These are phyloP conservation scores for Tillandsia leiboldiana DNA, from an alignment of 176 grass and related monocot genomes.

Conservation along the genomic window DNA sequence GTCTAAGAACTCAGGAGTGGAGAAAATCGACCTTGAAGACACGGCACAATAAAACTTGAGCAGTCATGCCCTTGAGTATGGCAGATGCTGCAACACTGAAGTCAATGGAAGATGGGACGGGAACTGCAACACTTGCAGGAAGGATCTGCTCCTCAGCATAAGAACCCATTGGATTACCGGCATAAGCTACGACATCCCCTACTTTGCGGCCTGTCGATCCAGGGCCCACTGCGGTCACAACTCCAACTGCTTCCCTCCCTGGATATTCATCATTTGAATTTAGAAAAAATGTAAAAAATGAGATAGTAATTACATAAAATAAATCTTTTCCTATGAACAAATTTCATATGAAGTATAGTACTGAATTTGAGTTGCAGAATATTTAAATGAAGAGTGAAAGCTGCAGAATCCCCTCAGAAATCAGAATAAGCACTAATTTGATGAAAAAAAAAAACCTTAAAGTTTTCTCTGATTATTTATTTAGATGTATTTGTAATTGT, in stretches of 20 bases:
- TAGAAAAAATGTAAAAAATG: too few species aligned
- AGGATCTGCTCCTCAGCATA: conserved; percentile 81
- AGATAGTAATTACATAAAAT: too few species aligned
- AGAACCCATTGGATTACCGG: conserved; percentile 71
- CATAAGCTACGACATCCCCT: conserved; percentile 74
- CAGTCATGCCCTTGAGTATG: conserved; percentile 85
- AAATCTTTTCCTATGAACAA: too few species aligned
- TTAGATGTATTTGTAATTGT: too few species aligned
- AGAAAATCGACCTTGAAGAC: conserved; percentile 33
- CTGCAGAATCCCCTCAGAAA: too few species aligned
- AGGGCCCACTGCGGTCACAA: conserved; percentile 73
- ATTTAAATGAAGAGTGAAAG: too few species aligned
- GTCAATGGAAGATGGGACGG: conserved; percentile 49
- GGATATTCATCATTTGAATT: not conserved
- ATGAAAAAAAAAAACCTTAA: too few species aligned
- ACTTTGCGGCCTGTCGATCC: conserved; percentile 68
- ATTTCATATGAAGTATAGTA: too few species aligned
- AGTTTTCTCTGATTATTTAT: too few species aligned
- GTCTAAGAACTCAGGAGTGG: not conserved
- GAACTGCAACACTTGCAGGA: conserved; percentile 50
- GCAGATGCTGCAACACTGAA: conserved; percentile 55
- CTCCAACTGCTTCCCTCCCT: conserved; percentile 85
- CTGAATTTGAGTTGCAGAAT: too few species aligned
- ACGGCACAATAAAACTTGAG: conserved; percentile 47
- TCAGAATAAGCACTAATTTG: too few species aligned